These are phyloP conservation scores for Phialocephala sp. DNA, from an alignment of 2,329 filamentous ascomycete genomes.

Conservation along the genomic window DNA sequence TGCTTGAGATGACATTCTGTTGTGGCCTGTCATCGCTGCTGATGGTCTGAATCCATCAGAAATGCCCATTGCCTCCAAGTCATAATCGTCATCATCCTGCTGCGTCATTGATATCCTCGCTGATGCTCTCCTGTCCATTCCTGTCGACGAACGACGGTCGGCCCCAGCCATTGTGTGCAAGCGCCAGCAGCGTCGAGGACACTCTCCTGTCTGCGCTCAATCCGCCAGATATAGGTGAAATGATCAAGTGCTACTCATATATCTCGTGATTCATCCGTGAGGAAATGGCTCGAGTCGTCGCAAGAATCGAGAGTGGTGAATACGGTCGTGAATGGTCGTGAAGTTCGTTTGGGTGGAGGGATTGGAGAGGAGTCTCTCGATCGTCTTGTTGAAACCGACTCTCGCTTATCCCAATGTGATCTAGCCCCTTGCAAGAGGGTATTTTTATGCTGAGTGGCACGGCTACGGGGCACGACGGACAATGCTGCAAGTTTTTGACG, in stretches of 20 bases:
- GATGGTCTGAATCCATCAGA: conserved; percentile 58
- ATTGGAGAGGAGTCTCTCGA: conserved; percentile 7
- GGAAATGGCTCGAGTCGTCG: not conserved
- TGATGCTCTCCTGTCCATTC: conserved; percentile 51
- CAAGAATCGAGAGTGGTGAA: conserved; percentile 3
- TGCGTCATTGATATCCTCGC: conserved; percentile 49
- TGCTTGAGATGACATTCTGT: conserved; percentile 31
- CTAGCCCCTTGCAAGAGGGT: not conserved
- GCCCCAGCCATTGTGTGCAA: conserved; percentile 27
- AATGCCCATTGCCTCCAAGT: conserved; percentile 56
- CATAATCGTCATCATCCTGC: conserved; percentile 54
- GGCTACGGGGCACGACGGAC: not conserved
- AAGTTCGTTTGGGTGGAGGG: conserved; percentile 6
- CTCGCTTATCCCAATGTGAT: not conserved
- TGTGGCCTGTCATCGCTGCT: conserved; percentile 25
- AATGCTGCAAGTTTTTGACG: not conserved
- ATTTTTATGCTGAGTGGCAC: not conserved
- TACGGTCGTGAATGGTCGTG: conserved; percentile 15
- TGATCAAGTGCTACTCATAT: conserved; percentile 30
- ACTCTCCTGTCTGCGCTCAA: conserved; percentile 23
- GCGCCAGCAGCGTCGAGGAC: conserved; percentile 26
- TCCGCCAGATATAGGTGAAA: conserved; percentile 22
- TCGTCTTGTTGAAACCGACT: not conserved
- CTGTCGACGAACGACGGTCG: conserved; percentile 37
- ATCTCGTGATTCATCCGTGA: conserved; percentile 15